Evolutionary conservation across 1,284 basidiomycete genomes (phyloP), one percentile per base, ranked within the genome.

Genomic region (Rhodotorula sp.): DNA sequence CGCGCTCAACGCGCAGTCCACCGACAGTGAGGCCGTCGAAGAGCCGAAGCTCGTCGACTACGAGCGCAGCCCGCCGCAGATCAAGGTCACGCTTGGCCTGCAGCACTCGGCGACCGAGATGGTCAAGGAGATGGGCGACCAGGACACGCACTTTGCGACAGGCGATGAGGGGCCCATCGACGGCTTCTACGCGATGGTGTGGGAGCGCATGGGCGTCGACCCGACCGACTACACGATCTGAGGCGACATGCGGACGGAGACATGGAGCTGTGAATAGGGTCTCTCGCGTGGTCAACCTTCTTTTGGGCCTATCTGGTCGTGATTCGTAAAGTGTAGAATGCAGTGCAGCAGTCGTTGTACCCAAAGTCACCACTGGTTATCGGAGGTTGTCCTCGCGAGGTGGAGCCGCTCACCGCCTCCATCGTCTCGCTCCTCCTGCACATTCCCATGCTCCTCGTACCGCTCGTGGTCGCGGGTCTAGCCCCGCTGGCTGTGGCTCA

Each of bases 81-180:
- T 91, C 83, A 90, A 90, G 81, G 84, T 91, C 25, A 87, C 89
- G 0, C 83, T 91, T 37, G 89, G 89, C 4, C 79, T 89, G 73
- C 48, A 32, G 3, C 61, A 76, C 50, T 73, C 73, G 19, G 64
- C 68, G 25, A 72, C 70, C 15, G 74, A 77, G 56, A 59, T 76
- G 25, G 53, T 72, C 19, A 68, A 66, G 6, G 54, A 62, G 39
- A 71, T 70, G 62, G 65, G 70, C 5, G 70, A 68, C 29, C 69
- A 70, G 46, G 68, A 72, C 36, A 70, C 75, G 57, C 41, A 67
- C 36, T 53, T 78, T 37, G 58, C 60, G 64, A 63, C 32, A 8
- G 65, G 67, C 15, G 41, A 46, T 3, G 65, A 60, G 12, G 77
- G 74, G 19, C 66, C 65, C 15, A 61, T 78, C n/a, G 76, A 76